phyloP scores from a whole-genome alignment of 768 basidiomycete genomes.

The Suillus luteus region DNA sequence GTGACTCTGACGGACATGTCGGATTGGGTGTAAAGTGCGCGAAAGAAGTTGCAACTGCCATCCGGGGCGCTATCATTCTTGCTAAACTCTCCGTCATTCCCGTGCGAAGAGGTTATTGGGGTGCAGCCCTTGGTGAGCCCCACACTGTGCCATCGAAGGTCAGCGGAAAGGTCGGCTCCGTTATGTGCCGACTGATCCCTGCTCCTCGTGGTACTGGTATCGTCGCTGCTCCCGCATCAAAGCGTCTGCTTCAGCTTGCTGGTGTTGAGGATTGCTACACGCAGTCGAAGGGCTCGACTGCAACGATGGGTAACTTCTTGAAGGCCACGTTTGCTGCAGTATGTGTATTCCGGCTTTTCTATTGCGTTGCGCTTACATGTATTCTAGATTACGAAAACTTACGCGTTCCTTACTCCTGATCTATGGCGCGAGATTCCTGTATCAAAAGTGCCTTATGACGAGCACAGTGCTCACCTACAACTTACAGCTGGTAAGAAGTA shows the following conservation, averaged over 20 bases:
- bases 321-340: slow-evolving; percentile 95
- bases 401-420: slow-evolving; percentile 97
- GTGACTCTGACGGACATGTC: slow-evolving; percentile 98
- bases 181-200: slow-evolving; percentile 98
- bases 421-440: slow-evolving; percentile 95
- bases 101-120: slow-evolving; percentile 99
- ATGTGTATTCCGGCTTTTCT: slow-evolving; percentile 33
- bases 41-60: slow-evolving; percentile 99
- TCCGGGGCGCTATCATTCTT: slow-evolving; percentile 98
- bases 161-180: slow-evolving; percentile 97
- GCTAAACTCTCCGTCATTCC: slow-evolving; percentile 98
- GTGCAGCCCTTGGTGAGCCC: slow-evolving; percentile 96
- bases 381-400: slow-evolving; percentile 91
- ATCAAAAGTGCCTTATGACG: slow-evolving; percentile 90
- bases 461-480: slow-evolving; percentile 91
- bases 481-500: slow-evolving; percentile 79
- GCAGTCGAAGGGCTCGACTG: slow-evolving; percentile 96
- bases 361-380: slow-evolving; percentile 8
- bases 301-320: slow-evolving; percentile 99
- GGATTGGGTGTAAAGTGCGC: slow-evolving; percentile 99
- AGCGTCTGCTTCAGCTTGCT: slow-evolving; percentile 95
- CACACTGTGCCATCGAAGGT: slow-evolving; percentile 99
- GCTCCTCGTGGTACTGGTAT: slow-evolving; percentile 99
- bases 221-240: slow-evolving; percentile 97
- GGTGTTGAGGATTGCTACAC: slow-evolving; percentile 99